Evolutionary conservation across 2,329 filamentous ascomycete genomes (phyloP), one percentile per base, ranked within the genome.

Genomic region (Lizonia empirigonia): DNA sequence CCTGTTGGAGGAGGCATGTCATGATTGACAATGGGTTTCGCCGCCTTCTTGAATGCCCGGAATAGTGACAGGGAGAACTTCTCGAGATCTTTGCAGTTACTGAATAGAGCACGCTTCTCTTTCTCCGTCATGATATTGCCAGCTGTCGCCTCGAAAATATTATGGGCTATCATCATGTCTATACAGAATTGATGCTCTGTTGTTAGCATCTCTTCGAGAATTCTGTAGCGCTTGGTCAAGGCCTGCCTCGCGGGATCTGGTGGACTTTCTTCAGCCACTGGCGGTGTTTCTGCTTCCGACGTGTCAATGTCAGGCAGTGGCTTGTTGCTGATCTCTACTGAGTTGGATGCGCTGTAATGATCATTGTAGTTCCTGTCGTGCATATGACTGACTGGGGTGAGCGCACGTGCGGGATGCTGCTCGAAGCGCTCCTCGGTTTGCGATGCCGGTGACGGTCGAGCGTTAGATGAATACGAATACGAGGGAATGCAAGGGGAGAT

Each of bases 141-240:
- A 1, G 91, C 90, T 0, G 94, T 97, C 34, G 90, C 91, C 74
- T 95, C 96, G 80, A 97, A 99, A 46, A 99, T 97, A 68, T 97
- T 92, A 67, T 96, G 91, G 2, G 96, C 88, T 44, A 99, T 93
- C 70, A 92, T 96, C 90, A 99, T 93, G 71, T 99, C 94, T 58
- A 91, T 85, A 49, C 95, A 86, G 73, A 96, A 97, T 5, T 88
- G 86, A 38, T 91, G 86, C 70, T 99, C 94, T 0, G 94, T 99
- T 65, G 97, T 91, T 36, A 97, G 83, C 29, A 99, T 79, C 73
- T 99, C 94, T 68, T 93, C 92, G 64, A 97, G 88, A 38, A 95
- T 85, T 69, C 95, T 85, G 46, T 88, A 85, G 16, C 94, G 88
- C 69, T 93, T 89, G 40, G 84, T 84, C 7, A 97, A 78, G n/a